Percentiles rank a stretch among this genome's conserved stretches.
Conservation (phyloP, 1,139 yeast species). For the Pneumocystis carinii region DNA sequence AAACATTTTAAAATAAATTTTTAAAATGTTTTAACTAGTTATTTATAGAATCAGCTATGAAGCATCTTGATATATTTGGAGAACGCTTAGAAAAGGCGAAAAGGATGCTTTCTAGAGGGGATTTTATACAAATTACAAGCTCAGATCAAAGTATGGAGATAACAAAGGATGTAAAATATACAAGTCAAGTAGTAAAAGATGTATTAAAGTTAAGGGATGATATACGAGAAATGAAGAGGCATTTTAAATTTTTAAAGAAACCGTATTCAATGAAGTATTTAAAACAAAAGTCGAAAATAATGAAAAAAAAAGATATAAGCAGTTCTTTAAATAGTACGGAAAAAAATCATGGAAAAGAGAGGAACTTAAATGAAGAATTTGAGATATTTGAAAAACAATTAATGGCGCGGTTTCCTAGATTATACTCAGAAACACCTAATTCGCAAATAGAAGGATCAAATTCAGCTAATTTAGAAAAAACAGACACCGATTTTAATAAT, state of each 20-base stretch:
- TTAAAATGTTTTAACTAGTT: not conserved
- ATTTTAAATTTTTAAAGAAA: not conserved
- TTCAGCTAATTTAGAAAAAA: not conserved
- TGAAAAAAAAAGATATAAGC: not conserved
- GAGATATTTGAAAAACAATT: not conserved
- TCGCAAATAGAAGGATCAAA: not conserved
- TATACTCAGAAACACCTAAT: not conserved
- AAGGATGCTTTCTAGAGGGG: not conserved
- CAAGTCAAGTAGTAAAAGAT: not conserved
- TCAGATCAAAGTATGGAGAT: not conserved
- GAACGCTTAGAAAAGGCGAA: not conserved
- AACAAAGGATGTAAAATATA: not conserved
- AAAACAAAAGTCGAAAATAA: not conserved
- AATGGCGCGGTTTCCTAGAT: not conserved
- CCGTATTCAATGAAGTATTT: not conserved
- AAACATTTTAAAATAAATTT: not conserved
- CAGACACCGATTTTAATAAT: not conserved
- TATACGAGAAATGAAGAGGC: not conserved
- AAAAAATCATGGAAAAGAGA: not conserved
- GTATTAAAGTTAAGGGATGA: not conserved
- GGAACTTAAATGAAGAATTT: not conserved
- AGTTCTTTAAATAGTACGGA: not conserved
- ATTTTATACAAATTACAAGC: not conserved
- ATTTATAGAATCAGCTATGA: not conserved
- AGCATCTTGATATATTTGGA: not conserved